phyloP scores from a whole-genome alignment of 371 early-diverging fungal genomes.

The Mucor circinelloides region DNA sequence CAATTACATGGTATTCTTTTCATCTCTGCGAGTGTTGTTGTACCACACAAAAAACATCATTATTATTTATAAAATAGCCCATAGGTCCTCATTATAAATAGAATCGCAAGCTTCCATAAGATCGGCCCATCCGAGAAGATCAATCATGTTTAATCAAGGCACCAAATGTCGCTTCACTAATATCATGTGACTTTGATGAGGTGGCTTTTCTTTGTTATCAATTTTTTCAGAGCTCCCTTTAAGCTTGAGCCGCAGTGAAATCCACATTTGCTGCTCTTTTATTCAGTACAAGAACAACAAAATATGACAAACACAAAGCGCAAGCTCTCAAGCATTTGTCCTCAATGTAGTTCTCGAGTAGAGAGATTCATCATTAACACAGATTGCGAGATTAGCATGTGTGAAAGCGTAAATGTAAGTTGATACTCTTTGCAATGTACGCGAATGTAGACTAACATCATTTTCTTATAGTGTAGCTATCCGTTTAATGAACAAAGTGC shows the following conservation, averaged over 20 bases:
- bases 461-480: slow-evolving; percentile 7
- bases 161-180: neutral
- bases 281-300: neutral
- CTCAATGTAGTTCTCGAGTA: slow-evolving; percentile 4
- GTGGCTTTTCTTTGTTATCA: neutral
- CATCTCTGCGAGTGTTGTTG: neutral
- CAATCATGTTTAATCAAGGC: neutral
- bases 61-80: neutral
- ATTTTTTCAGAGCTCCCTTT: neutral
- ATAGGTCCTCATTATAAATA: neutral
- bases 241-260: neutral
- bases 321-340: neutral
- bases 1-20: neutral
- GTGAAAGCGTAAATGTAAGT: slow-evolving; percentile 9
- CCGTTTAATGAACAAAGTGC: slow-evolving; percentile 10
- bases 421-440: neutral
- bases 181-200: neutral
- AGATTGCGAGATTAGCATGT: slow-evolving; percentile 2
- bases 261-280: neutral
- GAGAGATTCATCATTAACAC: neutral
- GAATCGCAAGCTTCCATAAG: neutral
- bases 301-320: slow-evolving; percentile 4
- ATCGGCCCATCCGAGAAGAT: neutral
- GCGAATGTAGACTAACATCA: neutral
- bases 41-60: neutral